phyloP scores from a whole-genome alignment of 202 grass and related monocot genomes.

The Zoysia matrella region DNA sequence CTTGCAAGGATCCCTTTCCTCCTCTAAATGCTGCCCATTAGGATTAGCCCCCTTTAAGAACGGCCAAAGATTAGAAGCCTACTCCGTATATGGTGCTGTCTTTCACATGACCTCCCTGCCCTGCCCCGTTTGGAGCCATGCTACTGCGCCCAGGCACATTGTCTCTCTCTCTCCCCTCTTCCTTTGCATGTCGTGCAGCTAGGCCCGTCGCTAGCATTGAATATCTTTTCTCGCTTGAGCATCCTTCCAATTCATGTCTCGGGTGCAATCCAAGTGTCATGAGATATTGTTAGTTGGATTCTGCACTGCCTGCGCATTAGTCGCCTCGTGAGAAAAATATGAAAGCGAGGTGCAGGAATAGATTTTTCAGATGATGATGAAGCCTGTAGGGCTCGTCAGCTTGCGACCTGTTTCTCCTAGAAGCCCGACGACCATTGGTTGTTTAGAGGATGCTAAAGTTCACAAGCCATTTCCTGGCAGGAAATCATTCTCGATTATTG shows the following conservation, averaged over 20 bases:
- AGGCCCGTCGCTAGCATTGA: conserved; percentile 17
- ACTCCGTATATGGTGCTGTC: conserved; percentile 15
- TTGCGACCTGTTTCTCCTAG: not conserved
- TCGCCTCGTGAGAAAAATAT: conserved; percentile 40
- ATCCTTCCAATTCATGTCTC: conserved; percentile 23
- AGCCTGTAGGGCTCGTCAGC: not conserved
- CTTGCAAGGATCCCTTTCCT: conserved; percentile 43
- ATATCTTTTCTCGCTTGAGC: conserved; percentile 23
- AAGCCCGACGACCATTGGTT: not conserved
- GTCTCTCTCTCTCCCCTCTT: not conserved
- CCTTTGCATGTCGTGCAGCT: conserved; percentile 12
- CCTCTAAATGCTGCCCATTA: conserved; percentile 46
- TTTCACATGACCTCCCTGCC: conserved; percentile 41
- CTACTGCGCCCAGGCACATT: not conserved
- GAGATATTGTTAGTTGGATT: conserved; percentile 17
- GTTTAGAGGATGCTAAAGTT: not conserved
- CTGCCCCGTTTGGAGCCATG: conserved; percentile 27
- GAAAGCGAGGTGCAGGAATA: conserved; percentile 13
- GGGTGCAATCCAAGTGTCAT: conserved; percentile 29
- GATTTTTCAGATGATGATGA: not conserved
- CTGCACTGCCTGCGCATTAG: conserved; percentile 12
- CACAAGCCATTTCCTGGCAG: conserved; percentile 14
- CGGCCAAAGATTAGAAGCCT: conserved; percentile 40
- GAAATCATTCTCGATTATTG: not conserved
- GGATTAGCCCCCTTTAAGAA: conserved; percentile 37